phyloP scores from a whole-genome alignment of 129 eudicot genomes.

The Kitagawia praeruptora region DNA sequence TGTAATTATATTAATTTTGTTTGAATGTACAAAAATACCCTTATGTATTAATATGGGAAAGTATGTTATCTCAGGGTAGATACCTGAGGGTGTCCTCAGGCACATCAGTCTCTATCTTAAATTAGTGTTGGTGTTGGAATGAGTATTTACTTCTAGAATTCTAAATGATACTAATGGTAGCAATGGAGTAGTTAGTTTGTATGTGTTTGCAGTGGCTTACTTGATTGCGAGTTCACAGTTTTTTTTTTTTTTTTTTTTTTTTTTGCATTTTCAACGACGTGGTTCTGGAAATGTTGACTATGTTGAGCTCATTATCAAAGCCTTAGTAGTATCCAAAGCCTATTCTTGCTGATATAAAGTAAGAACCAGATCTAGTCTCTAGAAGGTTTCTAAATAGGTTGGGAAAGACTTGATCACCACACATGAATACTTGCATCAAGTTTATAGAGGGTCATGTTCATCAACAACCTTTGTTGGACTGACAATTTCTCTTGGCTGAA shows the following conservation, averaged over 20 bases:
- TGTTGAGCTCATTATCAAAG: neutral
- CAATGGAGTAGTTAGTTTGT: neutral
- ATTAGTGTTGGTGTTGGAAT: neutral
- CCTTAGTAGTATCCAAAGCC: neutral
- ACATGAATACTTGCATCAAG: neutral
- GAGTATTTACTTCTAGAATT: neutral
- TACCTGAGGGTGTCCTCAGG: too few species aligned
- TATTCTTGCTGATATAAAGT: neutral
- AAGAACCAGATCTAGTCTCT: neutral
- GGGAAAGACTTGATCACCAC: neutral
- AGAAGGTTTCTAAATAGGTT: neutral
- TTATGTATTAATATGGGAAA: too few species aligned
- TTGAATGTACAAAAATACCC: too few species aligned
- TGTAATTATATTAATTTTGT: too few species aligned
- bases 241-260: neutral
- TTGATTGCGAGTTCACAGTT: neutral
- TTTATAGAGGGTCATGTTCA: neutral
- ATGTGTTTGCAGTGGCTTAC: neutral
- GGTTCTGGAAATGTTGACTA: neutral
- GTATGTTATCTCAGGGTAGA: too few species aligned
- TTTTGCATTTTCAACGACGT: neutral
- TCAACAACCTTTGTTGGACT: neutral
- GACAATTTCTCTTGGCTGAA: neutral
- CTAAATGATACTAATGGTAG: neutral
- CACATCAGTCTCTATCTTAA: neutral